Conservation (phyloP, 1,139 yeast genomes). For the Debaryomyces psychrophilus region DNA sequence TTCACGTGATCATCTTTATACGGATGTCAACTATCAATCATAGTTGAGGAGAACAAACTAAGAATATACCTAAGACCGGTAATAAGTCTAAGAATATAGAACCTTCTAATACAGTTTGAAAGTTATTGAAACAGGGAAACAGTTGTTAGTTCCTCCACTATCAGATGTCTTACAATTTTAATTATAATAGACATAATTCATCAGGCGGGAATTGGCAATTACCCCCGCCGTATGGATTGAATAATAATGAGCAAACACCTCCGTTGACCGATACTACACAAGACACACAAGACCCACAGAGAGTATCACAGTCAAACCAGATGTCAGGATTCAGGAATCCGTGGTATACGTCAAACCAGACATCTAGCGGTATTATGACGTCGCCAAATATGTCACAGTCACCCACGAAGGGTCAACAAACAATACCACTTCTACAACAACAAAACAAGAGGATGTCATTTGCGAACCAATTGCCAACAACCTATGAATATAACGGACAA, state of each 20-base stretch:
- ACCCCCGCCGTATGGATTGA: slow-evolving; percentile 31
- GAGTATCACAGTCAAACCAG: slow-evolving; percentile 17
- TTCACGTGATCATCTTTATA: background rate
- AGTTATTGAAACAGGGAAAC: background rate
- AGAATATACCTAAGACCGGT: background rate
- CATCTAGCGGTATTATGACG: slow-evolving; percentile 15
- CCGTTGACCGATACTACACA: slow-evolving; percentile 12
- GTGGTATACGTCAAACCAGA: slow-evolving; percentile 40
- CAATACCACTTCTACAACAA: slow-evolving; percentile 31
- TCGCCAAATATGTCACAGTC: slow-evolving; percentile 25
- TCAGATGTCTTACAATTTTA: slow-evolving; percentile 26
- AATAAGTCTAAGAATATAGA: background rate
- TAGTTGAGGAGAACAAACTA: background rate
- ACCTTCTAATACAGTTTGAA: background rate
- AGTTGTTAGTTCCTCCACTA: slow-evolving; percentile 2
- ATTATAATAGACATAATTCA: slow-evolving; percentile 43
- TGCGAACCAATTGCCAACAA: slow-evolving; percentile 53
- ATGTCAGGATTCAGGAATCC: slow-evolving; percentile 49
- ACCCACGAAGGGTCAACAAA: slow-evolving; percentile 32
- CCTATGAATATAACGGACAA: slow-evolving; percentile 47
- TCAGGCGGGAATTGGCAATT: slow-evolving; percentile 49
- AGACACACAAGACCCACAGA: slow-evolving; percentile 20
- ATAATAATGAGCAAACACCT: slow-evolving; percentile 16
- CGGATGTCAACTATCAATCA: background rate
- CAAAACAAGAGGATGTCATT: slow-evolving; percentile 43